Percentiles rank a stretch among this genome's conserved stretches.
Conservation (phyloP, 257 asterid genomes). For the Linderniella brevidens region DNA sequence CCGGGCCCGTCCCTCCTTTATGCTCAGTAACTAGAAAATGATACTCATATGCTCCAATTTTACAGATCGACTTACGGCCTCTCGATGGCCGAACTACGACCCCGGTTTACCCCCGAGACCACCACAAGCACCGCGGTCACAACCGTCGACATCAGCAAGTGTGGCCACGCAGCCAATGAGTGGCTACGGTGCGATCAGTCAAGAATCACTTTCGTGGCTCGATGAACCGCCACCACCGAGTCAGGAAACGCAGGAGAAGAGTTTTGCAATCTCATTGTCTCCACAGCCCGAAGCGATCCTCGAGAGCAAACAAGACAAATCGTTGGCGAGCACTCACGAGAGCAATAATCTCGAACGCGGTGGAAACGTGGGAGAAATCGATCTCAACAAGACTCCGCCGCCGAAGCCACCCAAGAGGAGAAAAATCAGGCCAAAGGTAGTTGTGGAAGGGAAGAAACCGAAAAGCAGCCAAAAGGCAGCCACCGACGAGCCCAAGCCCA, state of each 20-base stretch:
- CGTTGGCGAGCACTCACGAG: constrained; percentile 13
- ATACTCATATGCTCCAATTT: too few species aligned
- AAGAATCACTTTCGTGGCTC: too few species aligned
- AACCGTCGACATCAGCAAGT: too few species aligned
- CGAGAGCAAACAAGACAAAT: constrained; percentile 15
- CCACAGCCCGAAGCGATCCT: too few species aligned
- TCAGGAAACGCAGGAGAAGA: constrained; percentile 22
- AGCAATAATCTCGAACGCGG: constrained; percentile 15
- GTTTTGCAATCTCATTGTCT: constrained; percentile 10
- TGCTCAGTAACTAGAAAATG: too few species aligned
- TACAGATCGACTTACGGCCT: too few species aligned
- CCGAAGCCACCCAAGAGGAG: constrained; percentile 52
- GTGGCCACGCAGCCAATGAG: too few species aligned
- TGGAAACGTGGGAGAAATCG: constrained; percentile 38
- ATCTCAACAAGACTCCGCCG: constrained; percentile 58
- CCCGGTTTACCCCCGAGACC: too few species aligned
- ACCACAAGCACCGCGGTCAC: too few species aligned
- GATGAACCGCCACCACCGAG: constrained; percentile 19
- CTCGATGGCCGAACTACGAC: too few species aligned
- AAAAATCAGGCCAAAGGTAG: constrained; percentile 84
- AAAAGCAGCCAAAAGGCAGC: constrained; percentile 26
- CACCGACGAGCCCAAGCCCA: constrained; percentile 15
- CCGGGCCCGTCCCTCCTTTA: too few species aligned
- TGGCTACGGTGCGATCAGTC: too few species aligned
- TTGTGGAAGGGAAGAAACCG: constrained; percentile 37